Conservation (phyloP, 768 basidiomycete species). For the Mycena kentingensis region DNA sequence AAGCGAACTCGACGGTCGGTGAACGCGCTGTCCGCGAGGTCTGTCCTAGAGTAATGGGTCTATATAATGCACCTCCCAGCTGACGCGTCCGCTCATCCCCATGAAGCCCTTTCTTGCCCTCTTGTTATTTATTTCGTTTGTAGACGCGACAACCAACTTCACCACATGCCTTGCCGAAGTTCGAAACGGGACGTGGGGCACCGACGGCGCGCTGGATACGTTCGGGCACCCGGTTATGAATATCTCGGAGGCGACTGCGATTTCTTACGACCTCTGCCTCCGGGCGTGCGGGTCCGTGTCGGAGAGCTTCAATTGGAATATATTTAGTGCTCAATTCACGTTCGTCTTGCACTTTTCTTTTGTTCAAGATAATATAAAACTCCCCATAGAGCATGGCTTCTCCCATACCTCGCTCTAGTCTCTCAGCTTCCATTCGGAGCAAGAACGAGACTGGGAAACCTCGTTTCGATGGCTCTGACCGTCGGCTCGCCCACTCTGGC, state of each 20-base stretch:
- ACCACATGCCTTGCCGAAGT: no score
- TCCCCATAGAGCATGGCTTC: conserved; percentile 35
- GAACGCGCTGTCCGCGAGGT: no score
- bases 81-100: no score
- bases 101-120: no score
- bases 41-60: no score
- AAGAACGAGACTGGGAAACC: conserved; percentile 30
- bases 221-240: no score
- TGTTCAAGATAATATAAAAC: not conserved
- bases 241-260: conserved; percentile 26
- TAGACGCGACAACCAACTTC: no score
- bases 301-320: conserved; percentile 28
- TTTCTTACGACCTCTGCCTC: conserved; percentile 29
- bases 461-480: conserved; percentile 37
- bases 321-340: conserved; percentile 37
- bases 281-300: conserved; percentile 23
- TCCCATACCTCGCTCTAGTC: conserved; percentile 42
- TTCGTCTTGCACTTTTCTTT: not conserved
- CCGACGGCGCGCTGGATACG: no score
- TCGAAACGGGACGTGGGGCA: no score
- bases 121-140: no score
- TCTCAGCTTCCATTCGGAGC: conserved; percentile 45
- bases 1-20: no score
- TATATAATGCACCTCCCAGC: no score
- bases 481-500: conserved; percentile 43